Evolutionary conservation across 805 yeast genomes (phyloP), one percentile per base, ranked within the genome.

Genomic region (Saccharomyces eubayanus): DNA sequence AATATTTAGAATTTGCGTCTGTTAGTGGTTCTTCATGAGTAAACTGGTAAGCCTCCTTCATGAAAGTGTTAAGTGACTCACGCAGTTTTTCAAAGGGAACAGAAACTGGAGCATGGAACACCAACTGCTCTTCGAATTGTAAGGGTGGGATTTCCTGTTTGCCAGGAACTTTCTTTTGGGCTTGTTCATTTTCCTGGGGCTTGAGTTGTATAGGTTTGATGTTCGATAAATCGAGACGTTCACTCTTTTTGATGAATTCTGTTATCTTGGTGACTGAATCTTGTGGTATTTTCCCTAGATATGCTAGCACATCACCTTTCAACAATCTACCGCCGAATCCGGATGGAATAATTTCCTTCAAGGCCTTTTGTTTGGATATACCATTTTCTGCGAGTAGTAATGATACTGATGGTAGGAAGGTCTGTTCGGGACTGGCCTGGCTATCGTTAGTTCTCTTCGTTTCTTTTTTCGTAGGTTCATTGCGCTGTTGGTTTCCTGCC

Each of bases 251-350:
- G 58, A 91, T 70, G 64, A 74, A 84, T 30, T 79, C 72, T 5
- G 87, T 75, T 54, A 91, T 76, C 21, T 72, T 67, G 20, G 70
- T 62, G 27, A 83, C 82, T 6, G 84, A 72, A 8, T 79, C 82
- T 41, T 73, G 62, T 10, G 88, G 71, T 52, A 91, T 86, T 56
- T 79, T 71, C 29, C 98, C 97, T 51, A 91, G 64, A 66, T 81
- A 83, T 0, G 95, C 94, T 59, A 91, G 76, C 1, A 91, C 92
- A 69, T 92, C 99, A 58, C 98, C 98, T 72, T 87, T 88, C 58
- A 92, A 76, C 45, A 92, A 68, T 64, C 96, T 79, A 9, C 98
- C 98, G 53, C 83, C 78, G 29, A 95, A 95, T 21, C 98, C 99
- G 0, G 96, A 77, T 6, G 97, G 95, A 45, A 80, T 74, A 62